Evolutionary conservation across 768 basidiomycete species (phyloP).

Genomic region (Hydnomerulius pinastri): DNA sequence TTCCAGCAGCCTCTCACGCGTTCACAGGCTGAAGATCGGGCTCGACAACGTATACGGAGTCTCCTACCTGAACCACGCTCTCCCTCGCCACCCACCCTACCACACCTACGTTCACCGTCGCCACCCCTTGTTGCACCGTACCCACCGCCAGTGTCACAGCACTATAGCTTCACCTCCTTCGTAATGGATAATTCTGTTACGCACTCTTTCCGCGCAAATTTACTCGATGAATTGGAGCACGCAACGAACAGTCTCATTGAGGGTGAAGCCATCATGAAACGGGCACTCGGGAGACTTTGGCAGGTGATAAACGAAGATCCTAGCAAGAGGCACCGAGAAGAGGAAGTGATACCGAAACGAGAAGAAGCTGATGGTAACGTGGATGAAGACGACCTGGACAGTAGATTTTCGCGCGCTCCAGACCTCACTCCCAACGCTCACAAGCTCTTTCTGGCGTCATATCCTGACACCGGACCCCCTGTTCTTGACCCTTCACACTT

Average conservation of each 20-base stretch:
- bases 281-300: constrained; percentile 80
- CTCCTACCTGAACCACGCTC: constrained; percentile 67
- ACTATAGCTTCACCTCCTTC: constrained; percentile 79
- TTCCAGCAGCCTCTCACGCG: constrained; percentile 9
- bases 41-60: constrained; percentile 75
- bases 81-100: constrained; percentile 69
- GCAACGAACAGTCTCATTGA: constrained; percentile 85
- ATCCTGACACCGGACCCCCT: constrained; percentile 45
- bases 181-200: constrained; percentile 85
- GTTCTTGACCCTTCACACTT: constrained; percentile 65
- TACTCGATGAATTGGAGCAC: constrained; percentile 78
- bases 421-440: constrained; percentile 66
- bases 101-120: constrained; percentile 77
- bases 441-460: constrained; percentile 64
- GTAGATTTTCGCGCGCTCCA: constrained; percentile 58
- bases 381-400: constrained; percentile 39
- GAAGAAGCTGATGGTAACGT: constrained; percentile 65
- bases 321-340: constrained; percentile 35
- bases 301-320: constrained; percentile 77
- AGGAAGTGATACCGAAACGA: constrained; percentile 62
- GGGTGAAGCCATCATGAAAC: constrained; percentile 72
- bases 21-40: constrained; percentile 74
- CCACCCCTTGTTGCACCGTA: constrained; percentile 81
- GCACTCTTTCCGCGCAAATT: constrained; percentile 77
- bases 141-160: constrained; percentile 63